These are phyloP conservation scores for Ceratocystis harringtonii DNA, from an alignment of 2,329 filamentous ascomycete species.

Conservation along the genomic window DNA sequence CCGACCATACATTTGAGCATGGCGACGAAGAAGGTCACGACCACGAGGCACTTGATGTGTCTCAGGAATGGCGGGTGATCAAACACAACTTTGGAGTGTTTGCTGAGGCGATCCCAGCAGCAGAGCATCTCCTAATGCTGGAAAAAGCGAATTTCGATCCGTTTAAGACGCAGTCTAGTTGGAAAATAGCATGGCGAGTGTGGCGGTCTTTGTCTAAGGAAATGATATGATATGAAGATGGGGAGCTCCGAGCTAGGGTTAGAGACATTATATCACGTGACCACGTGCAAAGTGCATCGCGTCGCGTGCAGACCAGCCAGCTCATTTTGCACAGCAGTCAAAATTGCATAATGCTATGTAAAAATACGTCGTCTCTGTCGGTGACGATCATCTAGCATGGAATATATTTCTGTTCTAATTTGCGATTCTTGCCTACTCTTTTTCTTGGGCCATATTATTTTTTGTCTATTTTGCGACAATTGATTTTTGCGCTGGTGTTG, in stretches of 20 bases:
- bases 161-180: slow-evolving; percentile 51
- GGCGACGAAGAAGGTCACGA: slow-evolving; percentile 52
- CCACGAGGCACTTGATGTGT: slow-evolving; percentile 29
- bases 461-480: neutral
- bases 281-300: slow-evolving; percentile 14
- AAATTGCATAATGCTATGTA: neutral
- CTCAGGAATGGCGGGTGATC: slow-evolving; percentile 28
- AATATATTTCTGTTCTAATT: neutral
- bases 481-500: neutral
- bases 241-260: neutral
- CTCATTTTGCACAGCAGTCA: neutral
- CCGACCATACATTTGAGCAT: slow-evolving; percentile 82
- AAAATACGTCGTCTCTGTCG: neutral
- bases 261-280: slow-evolving; percentile 7
- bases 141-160: slow-evolving; percentile 73
- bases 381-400: too few relatives aligned
- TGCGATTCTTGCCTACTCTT: neutral
- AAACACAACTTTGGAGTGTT: slow-evolving; percentile 61
- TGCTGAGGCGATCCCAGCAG: slow-evolving; percentile 63
- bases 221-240: slow-evolving; percentile 12
- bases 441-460: neutral
- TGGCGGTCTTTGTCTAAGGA: slow-evolving; percentile 39
- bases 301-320: slow-evolving; percentile 2
- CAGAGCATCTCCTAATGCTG: slow-evolving; percentile 62
- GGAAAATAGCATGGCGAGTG: slow-evolving; percentile 72